Evolutionary conservation across 1,284 basidiomycete genomes (phyloP), one percentile per base, ranked within the genome.

Genomic region (Pterulicium gracile): DNA sequence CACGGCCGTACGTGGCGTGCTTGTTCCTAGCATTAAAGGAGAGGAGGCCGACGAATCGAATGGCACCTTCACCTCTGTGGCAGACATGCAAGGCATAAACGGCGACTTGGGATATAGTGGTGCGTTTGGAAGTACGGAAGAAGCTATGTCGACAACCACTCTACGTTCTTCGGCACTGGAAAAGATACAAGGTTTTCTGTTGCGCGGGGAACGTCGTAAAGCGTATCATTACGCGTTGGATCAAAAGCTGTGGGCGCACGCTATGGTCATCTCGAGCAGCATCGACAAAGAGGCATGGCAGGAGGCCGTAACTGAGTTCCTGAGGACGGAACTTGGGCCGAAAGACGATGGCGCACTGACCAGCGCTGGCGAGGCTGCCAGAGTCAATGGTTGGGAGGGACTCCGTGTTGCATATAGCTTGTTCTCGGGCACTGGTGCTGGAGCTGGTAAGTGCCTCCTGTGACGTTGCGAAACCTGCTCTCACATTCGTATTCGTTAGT

Each of bases 281-380:
- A 77, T 98, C 44, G 95, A 95, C 61, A 89, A 88, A 55, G 91
- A 95, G 24, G 76, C 89, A 3, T 98, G 93, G 91, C 88, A 87
- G 58, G 88, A 93, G 51, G 86, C 85, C 3, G 90, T 95, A 0
- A 77, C 74, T 32, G 87, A 93, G 51, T 98, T 98, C 58, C 66
- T 95, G 32, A 75, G 77, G 34, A 73, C 78, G 18, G 96, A 98
- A 59, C 68, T 98, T 4, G 75, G 75, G 4, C 61, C 61, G 19
- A 67, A 64, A 24, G 61, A 64, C 17, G 56, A 58, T 24, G 56
- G 51, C 41, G 48, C 56, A 32, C 17, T 39, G 22, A 10, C 49
- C 23, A 49, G 53, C 22, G 44, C 47, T 10, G 24, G 46, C 2
- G 27, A 55, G 7, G 50, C 54, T 7, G 51, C 61, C 20, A 53